phyloP scores from a whole-genome alignment of 768 basidiomycete species.

The Rhodosporidiobolus odoratus region DNA sequence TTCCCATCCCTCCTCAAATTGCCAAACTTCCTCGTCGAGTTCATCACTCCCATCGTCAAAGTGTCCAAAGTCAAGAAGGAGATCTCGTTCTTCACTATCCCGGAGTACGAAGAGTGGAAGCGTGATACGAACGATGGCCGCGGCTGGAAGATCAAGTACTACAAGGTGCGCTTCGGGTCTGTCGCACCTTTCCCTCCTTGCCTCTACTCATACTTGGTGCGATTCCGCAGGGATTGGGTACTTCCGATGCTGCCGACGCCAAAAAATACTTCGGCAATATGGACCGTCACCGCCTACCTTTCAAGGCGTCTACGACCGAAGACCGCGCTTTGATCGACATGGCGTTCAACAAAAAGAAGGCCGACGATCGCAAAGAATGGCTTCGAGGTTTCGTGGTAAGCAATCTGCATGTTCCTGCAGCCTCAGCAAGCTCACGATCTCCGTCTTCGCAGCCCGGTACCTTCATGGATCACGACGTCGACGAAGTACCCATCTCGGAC shows the following conservation, averaged over 20 bases:
- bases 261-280: conserved; percentile 89
- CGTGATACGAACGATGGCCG: conserved; percentile 65
- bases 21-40: conserved; percentile 90
- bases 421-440: neutral
- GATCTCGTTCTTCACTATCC: conserved; percentile 91
- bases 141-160: conserved; percentile 92
- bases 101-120: conserved; percentile 90
- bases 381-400: conserved; percentile 79
- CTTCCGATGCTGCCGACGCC: conserved; percentile 81
- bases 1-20: conserved; percentile 88
- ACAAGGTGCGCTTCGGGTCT: conserved; percentile 62
- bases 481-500: conserved; percentile 79
- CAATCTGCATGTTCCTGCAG: too few relatives aligned
- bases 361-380: conserved; percentile 98
- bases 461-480: conserved; percentile 78
- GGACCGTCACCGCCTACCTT: conserved; percentile 89
- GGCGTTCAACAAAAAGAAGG: conserved; percentile 99
- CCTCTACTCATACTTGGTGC: neutral
- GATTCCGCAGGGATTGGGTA: conserved; percentile 78
- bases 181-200: neutral
- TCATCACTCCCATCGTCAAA: conserved; percentile 95
- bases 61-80: conserved; percentile 70
- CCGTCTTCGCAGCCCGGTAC: conserved; percentile 69
- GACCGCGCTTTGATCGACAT: conserved; percentile 89
- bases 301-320: conserved; percentile 69